Evolutionary conservation across 1,139 yeast genomes (phyloP), one percentile per base, ranked within the genome.

Genomic region (Pneumocystis sp.): DNA sequence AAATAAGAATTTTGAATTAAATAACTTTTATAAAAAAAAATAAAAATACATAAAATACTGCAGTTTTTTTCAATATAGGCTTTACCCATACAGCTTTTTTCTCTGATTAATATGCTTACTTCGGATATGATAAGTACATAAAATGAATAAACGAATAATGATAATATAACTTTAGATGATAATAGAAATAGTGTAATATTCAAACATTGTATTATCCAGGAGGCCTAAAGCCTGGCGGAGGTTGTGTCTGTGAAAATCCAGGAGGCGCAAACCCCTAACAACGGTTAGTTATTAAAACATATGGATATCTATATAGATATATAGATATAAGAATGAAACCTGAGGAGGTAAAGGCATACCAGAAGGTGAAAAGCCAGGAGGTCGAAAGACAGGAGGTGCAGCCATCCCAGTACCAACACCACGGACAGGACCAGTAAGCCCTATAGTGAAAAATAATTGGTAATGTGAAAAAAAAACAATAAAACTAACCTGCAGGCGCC

Each of bases 321-420:
- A 7, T n/a, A 37, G 40, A 37, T 37, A 39, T 44, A 17, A 21
- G 21, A 19, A 63, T 59, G 15, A n/a, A 61, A 35, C 62, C 39
- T 45, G 34, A 25, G 42, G 31, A 1, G 45, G 64, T 7, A 64
- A 10, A 25, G 65, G 61, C 61, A 59, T 34, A 6, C 35, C 44
- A 6, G 42, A 19, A 37, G 63, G 7, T 17, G 63, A 59, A 45
- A 37, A 34, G 1, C 63, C 50, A 37, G 74, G 74, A 42, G 74
- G 71, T 31, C 66, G 68, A 59, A 71, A 71, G 8, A 73, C 74
- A 42, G 72, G 71, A 39, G 72, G 74, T 39, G 68, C 70, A 12
- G 65, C 64, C 12, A 69, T 64, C 7, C 50, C 62, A 6, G 59
- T 34, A 12, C 62, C 65, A 64, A 42, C 31, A 31, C 66, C 66